A percentile compares a stretch with the other conserved stretches of the same genome.
Conservation (phyloP, 179 eudicot species). For the Beta lomatogona region DNA sequence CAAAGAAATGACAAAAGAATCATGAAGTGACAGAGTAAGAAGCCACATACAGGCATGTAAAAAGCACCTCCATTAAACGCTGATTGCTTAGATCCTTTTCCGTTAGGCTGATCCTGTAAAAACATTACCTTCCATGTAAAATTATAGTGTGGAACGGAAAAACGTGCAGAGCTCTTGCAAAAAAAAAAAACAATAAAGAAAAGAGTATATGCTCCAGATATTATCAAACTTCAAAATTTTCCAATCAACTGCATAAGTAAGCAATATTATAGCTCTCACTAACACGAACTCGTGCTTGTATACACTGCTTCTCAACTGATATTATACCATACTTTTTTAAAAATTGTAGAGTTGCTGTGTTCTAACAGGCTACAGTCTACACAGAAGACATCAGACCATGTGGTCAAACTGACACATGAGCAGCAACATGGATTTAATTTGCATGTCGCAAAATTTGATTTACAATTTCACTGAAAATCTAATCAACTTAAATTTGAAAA, state of each 20-base stretch:
- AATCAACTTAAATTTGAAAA: background rate
- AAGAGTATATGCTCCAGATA: background rate
- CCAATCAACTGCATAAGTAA: background rate
- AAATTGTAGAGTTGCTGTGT: background rate
- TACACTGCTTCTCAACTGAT: background rate
- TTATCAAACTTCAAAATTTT: background rate
- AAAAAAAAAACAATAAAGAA: background rate
- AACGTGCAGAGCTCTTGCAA: background rate
- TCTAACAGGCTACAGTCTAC: background rate
- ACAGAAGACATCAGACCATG: background rate
- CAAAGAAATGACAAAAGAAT: background rate
- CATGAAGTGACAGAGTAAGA: background rate
- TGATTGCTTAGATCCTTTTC: conserved; percentile 47
- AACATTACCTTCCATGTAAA: background rate
- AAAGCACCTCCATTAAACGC: conserved; percentile 62
- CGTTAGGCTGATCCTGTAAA: conserved; percentile 47
- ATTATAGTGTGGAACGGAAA: background rate
- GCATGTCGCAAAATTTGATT: background rate
- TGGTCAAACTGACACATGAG: background rate
- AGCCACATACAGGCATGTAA: conserved; percentile 54
- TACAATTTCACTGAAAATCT: background rate
- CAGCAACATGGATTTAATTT: background rate
- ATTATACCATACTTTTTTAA: background rate
- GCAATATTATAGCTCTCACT: background rate
- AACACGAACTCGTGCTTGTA: background rate